Base-by-base conservation (phyloP, 352 stramenopile genomes). In the Phytopythium montanum region DNA sequence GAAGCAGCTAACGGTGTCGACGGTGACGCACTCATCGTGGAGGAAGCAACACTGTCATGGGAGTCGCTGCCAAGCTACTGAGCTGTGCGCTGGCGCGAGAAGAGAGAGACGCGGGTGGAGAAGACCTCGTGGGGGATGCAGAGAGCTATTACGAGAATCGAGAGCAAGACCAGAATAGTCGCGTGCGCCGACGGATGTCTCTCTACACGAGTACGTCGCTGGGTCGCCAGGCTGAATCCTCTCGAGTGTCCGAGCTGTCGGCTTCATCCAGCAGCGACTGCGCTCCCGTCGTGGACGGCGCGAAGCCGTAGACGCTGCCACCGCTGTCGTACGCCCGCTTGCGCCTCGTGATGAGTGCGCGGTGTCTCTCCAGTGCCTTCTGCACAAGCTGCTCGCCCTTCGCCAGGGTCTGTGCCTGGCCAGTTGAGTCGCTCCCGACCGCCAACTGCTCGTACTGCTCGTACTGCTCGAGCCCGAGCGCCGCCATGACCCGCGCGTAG, bases 381-480 rank as follows among this genome's bases (percentile, higher is more conserved):
- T 73, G 68, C 14, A 88, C 67, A 9, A 89, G 68, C 21, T 58
- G 51, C 50, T 87, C 81, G 10, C 81, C 76, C 44, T 81, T 74
- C 12, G 34, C 33, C 49, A 91, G 71, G 34, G 76, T 60, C 45
- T 65, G 58, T 45, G 69, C 62, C 50, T 91, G 76, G 9, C 67
- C 69, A 0, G 69, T 28, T 10, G 44, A 14, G 48, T 72, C 62
- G 10, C 72, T 39, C 8, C 65, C 71, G 6, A 64, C 54, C 23
- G 85, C 60, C 5, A 88, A 59, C 55, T 88, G 71, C 54, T 92
- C 79, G 62, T 90, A 59, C 55, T 88, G 71, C 54, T 92, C 79
- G 62, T 90, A 88, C 62, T 88, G 79, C 9, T 88, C 78, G 34
- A 92, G 65, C 16, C 78, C 78, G n/a, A 90, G 52, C 14, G 59